Evolutionary conservation across 1,284 basidiomycete genomes (phyloP), one percentile per base, ranked within the genome.

Genomic region (Phellopilus nigrolimitatus): DNA sequence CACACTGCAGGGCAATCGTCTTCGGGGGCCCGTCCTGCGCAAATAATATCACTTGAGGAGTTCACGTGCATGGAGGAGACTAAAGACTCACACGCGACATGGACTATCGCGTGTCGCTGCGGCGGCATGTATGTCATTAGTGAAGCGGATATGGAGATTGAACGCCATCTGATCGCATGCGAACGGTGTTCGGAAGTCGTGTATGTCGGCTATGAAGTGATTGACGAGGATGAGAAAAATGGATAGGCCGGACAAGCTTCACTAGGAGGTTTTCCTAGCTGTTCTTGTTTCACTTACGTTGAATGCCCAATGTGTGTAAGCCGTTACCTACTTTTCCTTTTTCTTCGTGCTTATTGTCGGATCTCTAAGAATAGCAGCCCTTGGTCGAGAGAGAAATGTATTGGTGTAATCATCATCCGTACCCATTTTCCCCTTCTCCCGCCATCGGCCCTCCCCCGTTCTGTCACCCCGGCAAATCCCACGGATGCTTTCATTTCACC

Each of bases 171-270:
- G 9, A 67, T 87, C 7, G 80, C 74, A 1, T 90, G 88, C 58
- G 74, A 67, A 51, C 78, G 76, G 49, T 90, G 87, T 61, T 90
- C 88, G 13, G 88, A 90, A 65, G 78, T 77, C 3, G 70, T 90
- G 1, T 90, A 87, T 84, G 82, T 80, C n/a, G 87, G 88, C 2
- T 90, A 88, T 59, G 82, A 87, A 62, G 58, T 74, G 5, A 67
- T 70, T 25, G 74, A 76, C 13, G 61, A 44, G 4, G 39, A 50
- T 9, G 21, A 47, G 12, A 30, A 41, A 17, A 37, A 17, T 15
- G n/a, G n/a, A n/a, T 37, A 37, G 34, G 3, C n/a, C 34, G 19
- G n/a, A 17, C 8, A 17, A 17, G n/a, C 7, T 15, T 13, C 2
- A 3, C 8, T 37, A 17, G 19, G n/a, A n/a, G 10, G 31, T 33